These are phyloP conservation scores for Eustoma russellianum DNA, from an alignment of 257 asterid genomes.

Conservation along the genomic window DNA sequence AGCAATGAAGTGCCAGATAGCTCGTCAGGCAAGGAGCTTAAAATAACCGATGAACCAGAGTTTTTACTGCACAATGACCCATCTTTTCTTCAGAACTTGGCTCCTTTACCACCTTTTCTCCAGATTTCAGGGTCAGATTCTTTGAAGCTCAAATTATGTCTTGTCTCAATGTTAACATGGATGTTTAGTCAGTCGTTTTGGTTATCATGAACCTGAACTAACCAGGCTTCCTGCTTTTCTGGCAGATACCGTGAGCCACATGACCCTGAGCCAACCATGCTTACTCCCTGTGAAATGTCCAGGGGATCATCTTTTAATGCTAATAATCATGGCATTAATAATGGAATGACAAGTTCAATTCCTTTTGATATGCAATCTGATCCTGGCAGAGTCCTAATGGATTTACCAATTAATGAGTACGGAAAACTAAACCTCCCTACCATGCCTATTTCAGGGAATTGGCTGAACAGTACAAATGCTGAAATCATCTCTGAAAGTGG, in stretches of 20 bases:
- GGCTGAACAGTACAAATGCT: slow-evolving; percentile 16
- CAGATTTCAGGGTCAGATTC: slow-evolving; percentile 40
- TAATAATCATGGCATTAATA: slow-evolving; percentile 19
- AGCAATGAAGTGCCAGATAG: slow-evolving; percentile 19
- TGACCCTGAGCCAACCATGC: slow-evolving; percentile 27
- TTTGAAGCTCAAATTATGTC: neutral
- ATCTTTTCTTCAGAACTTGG: slow-evolving; percentile 30
- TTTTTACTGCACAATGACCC: slow-evolving; percentile 22
- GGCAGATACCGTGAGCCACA: slow-evolving; percentile 36
- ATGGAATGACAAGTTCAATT: slow-evolving; percentile 27
- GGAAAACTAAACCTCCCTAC: slow-evolving; percentile 13
- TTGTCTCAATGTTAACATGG: slow-evolving; percentile 1
- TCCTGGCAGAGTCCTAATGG: slow-evolving; percentile 17
- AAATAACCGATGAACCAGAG: slow-evolving; percentile 19
- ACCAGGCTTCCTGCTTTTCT: slow-evolving; percentile 11
- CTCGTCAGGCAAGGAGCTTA: slow-evolving; percentile 21
- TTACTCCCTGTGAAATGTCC: slow-evolving; percentile 19
- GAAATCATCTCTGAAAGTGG: slow-evolving; percentile 25
- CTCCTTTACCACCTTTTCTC: slow-evolving; percentile 57
- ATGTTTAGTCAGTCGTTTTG: neutral
- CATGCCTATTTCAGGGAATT: slow-evolving; percentile 20
- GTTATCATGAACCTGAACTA: too few relatives aligned
- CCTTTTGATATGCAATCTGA: slow-evolving; percentile 26
- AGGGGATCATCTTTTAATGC: slow-evolving; percentile 22
- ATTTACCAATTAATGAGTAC: slow-evolving; percentile 21